Evolutionary conservation across 176 grass and related monocot species (phyloP), one percentile per base, ranked within the genome.

Genomic region (Carex pumila): DNA sequence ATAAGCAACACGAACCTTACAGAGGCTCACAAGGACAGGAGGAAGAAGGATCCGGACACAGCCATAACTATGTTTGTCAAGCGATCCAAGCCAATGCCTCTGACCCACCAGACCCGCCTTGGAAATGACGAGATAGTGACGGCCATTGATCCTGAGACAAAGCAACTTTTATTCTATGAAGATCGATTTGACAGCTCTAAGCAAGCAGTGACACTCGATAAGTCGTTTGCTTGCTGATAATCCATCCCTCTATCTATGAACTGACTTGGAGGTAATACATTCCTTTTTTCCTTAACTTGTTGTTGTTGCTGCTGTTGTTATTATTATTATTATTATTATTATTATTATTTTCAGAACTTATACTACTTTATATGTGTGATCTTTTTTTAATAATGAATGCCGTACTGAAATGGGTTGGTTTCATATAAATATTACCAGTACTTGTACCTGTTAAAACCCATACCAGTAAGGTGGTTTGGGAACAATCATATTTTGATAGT

Each of bases 51-150:
- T 74, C 93, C 89, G 3, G 89, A 93, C 89, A 90, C 96, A 86
- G 84, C 95, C 64, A 99, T 99, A 91, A 99, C 96, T 50, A 99
- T 95, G 88, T 87, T 99, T 79, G 90, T 99, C 74, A 93, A 95
- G 71, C 87, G 87, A 63, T 93, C 96, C 49, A 99, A 95, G 86
- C 88, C 91, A 79, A 90, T 87, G 69, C 84, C 61, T 60, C 61
- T 95, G 53, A 95, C 89, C 0, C 88, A 90, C 59, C 89, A 93
- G 79, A 90, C 96, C 80, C 88, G 96, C 8, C 71, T 99, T 29
- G 96, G 96, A 9, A 99, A 84, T 84, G 96, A 99, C 61, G 91
- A 99, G 85, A 89, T 90, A 90, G 45, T 89, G 56, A 95, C 89
- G 93, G 91, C 88, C 29, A 85, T 95, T 85, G 87, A 92, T 95